Conservation (phyloP, 768 basidiomycete genomes). For the Pholiota microspora region DNA sequence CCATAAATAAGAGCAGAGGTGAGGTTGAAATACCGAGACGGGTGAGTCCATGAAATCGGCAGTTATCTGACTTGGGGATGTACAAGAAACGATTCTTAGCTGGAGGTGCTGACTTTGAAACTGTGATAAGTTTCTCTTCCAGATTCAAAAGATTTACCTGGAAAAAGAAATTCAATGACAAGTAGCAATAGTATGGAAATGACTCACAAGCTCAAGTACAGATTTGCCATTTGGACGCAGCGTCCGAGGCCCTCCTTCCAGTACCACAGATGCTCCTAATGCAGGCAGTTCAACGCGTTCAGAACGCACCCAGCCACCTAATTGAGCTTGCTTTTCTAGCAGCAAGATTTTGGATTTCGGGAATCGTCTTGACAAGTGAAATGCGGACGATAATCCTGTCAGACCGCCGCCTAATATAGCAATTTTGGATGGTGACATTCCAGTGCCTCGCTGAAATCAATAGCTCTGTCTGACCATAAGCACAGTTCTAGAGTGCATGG, state of each 20-base stretch:
- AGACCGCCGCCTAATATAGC: slow-evolving; percentile 80
- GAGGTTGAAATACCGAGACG: slow-evolving; percentile 37
- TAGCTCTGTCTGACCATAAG: neutral
- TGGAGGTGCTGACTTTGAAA: slow-evolving; percentile 64
- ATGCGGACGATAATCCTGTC: slow-evolving; percentile 79
- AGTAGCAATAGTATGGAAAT: neutral
- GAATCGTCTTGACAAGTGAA: slow-evolving; percentile 68
- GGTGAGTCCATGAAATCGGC: slow-evolving; percentile 47
- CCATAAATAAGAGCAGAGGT: slow-evolving; percentile 48
- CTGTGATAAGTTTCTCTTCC: slow-evolving; percentile 56
- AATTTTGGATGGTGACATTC: slow-evolving; percentile 36
- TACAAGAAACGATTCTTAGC: slow-evolving; percentile 78
- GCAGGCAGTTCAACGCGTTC: slow-evolving; percentile 45
- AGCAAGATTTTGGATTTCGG: slow-evolving; percentile 60
- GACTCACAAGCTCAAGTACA: slow-evolving; percentile 75
- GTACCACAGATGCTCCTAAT: slow-evolving; percentile 38
- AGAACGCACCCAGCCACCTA: slow-evolving; percentile 88
- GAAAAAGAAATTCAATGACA: slow-evolving; percentile 3
- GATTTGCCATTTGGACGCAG: slow-evolving; percentile 73
- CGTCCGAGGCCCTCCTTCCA: slow-evolving; percentile 89
- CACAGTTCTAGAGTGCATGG: neutral
- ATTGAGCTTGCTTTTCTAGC: slow-evolving; percentile 57
- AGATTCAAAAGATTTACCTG: slow-evolving; percentile 81
- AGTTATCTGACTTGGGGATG: slow-evolving; percentile 32
- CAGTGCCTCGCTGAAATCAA: too few relatives aligned